These are phyloP conservation scores for Puya raimondii DNA, from an alignment of 176 grass and related monocot genomes.

Conservation along the genomic window DNA sequence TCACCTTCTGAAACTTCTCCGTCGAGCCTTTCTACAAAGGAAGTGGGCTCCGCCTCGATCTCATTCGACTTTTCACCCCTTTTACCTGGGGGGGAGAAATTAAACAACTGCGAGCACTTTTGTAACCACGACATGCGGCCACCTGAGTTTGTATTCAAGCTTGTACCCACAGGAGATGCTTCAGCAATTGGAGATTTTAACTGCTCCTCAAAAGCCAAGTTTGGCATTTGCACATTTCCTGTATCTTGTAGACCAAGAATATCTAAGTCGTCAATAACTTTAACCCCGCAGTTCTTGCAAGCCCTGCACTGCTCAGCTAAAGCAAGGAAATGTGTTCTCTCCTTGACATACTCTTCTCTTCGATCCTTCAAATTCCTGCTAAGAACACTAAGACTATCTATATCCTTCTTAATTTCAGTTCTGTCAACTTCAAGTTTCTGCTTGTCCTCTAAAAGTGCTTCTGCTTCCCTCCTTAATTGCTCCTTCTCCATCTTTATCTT, in stretches of 20 bases:
- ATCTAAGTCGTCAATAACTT: slow-evolving; percentile 51
- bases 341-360: slow-evolving; percentile 57
- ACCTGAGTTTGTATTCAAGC: slow-evolving; percentile 37
- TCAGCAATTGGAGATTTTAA: slow-evolving; percentile 23
- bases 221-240: slow-evolving; percentile 39
- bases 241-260: slow-evolving; percentile 34
- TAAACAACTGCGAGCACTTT: slow-evolving; percentile 80
- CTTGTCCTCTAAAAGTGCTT: slow-evolving; percentile 37
- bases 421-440: slow-evolving; percentile 60
- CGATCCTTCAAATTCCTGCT: slow-evolving; percentile 59
- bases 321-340: slow-evolving; percentile 40
- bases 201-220: slow-evolving; percentile 31
- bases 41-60: slow-evolving; percentile 22
- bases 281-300: slow-evolving; percentile 74
- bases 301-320: slow-evolving; percentile 52
- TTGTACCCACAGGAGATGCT: slow-evolving; percentile 26
- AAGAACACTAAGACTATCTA: slow-evolving; percentile 51
- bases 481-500: slow-evolving; percentile 56
- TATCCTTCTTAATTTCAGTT: slow-evolving; percentile 71
- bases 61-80: slow-evolving; percentile 39
- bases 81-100: slow-evolving; percentile 44
- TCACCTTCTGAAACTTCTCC: slow-evolving; percentile 48
- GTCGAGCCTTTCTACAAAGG: slow-evolving; percentile 57
- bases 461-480: slow-evolving; percentile 45
- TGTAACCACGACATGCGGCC: slow-evolving; percentile 58